A percentile compares a stretch with the other conserved stretches of the same genome.
Evolutionary conservation across 345 rosid genomes (phyloP).

Genomic region (Murraya paniculata): DNA sequence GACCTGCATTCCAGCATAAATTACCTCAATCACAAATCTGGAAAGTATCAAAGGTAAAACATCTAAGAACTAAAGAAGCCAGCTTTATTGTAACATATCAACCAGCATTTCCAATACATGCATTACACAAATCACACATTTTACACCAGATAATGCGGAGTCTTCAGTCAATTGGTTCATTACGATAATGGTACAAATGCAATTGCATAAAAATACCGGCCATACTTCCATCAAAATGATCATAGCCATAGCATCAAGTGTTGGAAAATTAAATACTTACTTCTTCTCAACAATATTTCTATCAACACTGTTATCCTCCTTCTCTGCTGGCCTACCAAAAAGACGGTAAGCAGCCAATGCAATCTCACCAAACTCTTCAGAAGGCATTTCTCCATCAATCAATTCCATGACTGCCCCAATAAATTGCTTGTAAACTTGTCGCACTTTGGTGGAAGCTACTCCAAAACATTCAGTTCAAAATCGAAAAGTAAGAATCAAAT

Average conservation of each 20-base stretch:
- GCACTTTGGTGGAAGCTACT: constrained; percentile 75
- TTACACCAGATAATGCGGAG: neutral
- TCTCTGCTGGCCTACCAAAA: constrained; percentile 47
- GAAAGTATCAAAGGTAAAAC: neutral
- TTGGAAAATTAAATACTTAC: constrained; percentile 28
- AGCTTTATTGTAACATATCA: neutral
- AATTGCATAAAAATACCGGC: neutral
- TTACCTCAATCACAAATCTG: neutral
- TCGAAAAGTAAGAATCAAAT: constrained; percentile 2
- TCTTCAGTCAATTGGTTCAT: neutral
- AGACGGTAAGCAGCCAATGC: constrained; percentile 53
- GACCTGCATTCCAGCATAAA: constrained; percentile 44
- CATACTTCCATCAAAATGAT: neutral
- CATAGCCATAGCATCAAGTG: neutral
- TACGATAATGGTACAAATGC: neutral
- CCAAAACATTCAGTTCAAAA: constrained; percentile 21
- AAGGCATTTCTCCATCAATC: constrained; percentile 67
- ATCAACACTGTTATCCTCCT: constrained; percentile 42
- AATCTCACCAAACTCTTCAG: constrained; percentile 83
- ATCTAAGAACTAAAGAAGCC: neutral
- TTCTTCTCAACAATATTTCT: constrained; percentile 39
- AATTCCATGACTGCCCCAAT: constrained; percentile 70
- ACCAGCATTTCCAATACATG: neutral
- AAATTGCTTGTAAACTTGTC: constrained; percentile 80
- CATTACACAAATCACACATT: neutral